Evolutionary conservation across 2,329 filamentous ascomycete genomes (phyloP).

Genomic region (Neonectria sp.): DNA sequence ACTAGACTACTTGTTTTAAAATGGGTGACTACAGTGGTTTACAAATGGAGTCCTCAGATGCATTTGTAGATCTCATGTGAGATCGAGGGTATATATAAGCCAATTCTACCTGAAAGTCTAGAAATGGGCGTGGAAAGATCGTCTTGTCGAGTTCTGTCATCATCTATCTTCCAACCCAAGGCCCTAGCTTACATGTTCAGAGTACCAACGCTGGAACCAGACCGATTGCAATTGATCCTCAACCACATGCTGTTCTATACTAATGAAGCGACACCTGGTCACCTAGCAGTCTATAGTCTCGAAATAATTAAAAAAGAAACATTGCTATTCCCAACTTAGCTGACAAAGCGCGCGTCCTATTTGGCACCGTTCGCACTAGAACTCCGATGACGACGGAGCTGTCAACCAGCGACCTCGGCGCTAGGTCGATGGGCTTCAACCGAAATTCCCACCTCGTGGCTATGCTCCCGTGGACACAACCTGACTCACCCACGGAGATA

Average conservation of each 20-base stretch:
- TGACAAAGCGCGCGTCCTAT: not conserved
- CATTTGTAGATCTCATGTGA: too few species aligned
- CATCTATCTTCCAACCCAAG: too few species aligned
- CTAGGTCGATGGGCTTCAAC: not conserved
- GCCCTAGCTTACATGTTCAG: too few species aligned
- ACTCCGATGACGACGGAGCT: not conserved
- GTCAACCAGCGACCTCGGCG: slow-evolving; percentile 9
- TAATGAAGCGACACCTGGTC: not conserved
- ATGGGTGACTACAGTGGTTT: not conserved
- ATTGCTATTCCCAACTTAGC: not conserved
- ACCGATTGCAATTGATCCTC: not conserved
- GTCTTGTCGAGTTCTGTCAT: not conserved
- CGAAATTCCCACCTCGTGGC: slow-evolving; percentile 14
- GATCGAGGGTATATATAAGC: too few species aligned
- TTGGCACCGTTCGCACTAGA: rapidly evolving
- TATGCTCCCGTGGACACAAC: not conserved
- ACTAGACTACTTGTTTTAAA: not conserved
- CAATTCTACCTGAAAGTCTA: too few species aligned
- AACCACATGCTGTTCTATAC: not conserved
- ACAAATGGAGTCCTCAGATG: too few species aligned
- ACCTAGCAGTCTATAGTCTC: not conserved
- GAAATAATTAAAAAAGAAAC: too few species aligned
- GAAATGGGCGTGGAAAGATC: not conserved
- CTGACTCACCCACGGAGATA: slow-evolving; percentile 17
- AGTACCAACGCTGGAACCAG: not conserved